Conservation (phyloP, 1,284 basidiomycete species). For the Heliocybe sulcata region DNA sequence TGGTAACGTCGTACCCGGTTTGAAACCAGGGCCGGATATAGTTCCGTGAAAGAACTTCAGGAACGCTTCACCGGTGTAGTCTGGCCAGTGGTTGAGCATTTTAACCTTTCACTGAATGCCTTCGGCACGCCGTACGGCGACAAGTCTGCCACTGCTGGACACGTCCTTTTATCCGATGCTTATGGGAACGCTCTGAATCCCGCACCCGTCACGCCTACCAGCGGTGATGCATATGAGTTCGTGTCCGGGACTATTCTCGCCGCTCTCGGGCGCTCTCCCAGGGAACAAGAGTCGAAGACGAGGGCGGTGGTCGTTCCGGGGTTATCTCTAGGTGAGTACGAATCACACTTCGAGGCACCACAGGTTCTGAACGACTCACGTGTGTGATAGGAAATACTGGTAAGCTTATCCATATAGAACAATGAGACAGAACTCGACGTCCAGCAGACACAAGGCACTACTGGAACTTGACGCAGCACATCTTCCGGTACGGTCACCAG, state of each 20-base stretch:
- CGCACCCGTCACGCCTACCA: constrained; percentile 45
- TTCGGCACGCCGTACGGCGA: constrained; percentile 27
- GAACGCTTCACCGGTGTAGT: constrained; percentile 35
- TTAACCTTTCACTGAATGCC: constrained; percentile 38
- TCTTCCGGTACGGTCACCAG: constrained; percentile 40
- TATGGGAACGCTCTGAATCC: constrained; percentile 42
- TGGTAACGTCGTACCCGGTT: background rate
- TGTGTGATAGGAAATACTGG: constrained; percentile 44
- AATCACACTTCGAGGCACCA: background rate
- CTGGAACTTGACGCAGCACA: constrained; percentile 40
- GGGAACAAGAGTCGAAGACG: constrained; percentile 18
- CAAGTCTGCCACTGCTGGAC: constrained; percentile 24
- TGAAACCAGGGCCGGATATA: constrained; percentile 15
- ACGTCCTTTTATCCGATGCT: constrained; percentile 33
- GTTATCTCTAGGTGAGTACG: background rate
- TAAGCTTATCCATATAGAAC: constrained; percentile 11
- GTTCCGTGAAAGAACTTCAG: constrained; percentile 35
- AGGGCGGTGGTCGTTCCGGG: constrained; percentile 35
- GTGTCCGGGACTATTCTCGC: constrained; percentile 46
- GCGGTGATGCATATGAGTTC: constrained; percentile 36
- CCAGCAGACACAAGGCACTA: constrained; percentile 35
- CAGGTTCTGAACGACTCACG: background rate
- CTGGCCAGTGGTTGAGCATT: constrained; percentile 30
- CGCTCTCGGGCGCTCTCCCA: constrained; percentile 27
- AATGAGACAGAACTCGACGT: background rate